These are phyloP conservation scores for Hamiltosporidium tvaerminnensis DNA, from an alignment of 371 early-diverging fungal species.

Conservation along the genomic window DNA sequence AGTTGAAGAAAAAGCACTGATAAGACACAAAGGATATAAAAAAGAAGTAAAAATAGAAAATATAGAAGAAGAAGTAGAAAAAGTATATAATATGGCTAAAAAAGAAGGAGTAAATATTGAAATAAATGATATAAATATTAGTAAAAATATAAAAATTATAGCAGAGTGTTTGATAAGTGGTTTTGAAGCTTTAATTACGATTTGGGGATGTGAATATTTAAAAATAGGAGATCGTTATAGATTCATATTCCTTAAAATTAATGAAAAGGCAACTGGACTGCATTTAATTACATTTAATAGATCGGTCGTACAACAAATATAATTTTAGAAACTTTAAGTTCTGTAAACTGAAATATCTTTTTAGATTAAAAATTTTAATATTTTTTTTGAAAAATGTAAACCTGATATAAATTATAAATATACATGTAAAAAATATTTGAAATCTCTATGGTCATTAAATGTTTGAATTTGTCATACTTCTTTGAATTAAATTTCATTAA, in stretches of 20 bases:
- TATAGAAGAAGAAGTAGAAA: constrained; percentile 43
- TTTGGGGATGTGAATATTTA: constrained; percentile 35
- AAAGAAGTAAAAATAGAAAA: constrained; percentile 18
- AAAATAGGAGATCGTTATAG: constrained; percentile 15
- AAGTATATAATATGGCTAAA: constrained; percentile 19
- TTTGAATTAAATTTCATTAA: too few species aligned
- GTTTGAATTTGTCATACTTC: too few species aligned
- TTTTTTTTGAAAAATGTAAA: too few species aligned
- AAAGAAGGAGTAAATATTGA: constrained; percentile 12
- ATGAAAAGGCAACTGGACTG: constrained; percentile 8
- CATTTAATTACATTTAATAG: constrained; percentile 34
- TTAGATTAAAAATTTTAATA: too few species aligned
- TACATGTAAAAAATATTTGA: too few species aligned
- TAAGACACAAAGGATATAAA: constrained; percentile 24
- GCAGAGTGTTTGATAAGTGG: constrained; percentile 20
- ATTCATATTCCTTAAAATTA: constrained; percentile 22
- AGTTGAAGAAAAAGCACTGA: constrained; percentile 28
- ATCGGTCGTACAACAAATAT: too few species aligned
- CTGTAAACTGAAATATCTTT: too few species aligned
- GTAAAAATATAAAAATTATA: constrained; percentile 24
- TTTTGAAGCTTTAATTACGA: neutral
- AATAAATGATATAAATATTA: constrained; percentile 24
- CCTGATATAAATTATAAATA: too few species aligned
- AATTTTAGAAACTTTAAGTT: too few species aligned
- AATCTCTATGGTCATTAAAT: too few species aligned